Base-by-base conservation (phyloP, 2,329 filamentous ascomycete species). In the Truncatella angustata region DNA sequence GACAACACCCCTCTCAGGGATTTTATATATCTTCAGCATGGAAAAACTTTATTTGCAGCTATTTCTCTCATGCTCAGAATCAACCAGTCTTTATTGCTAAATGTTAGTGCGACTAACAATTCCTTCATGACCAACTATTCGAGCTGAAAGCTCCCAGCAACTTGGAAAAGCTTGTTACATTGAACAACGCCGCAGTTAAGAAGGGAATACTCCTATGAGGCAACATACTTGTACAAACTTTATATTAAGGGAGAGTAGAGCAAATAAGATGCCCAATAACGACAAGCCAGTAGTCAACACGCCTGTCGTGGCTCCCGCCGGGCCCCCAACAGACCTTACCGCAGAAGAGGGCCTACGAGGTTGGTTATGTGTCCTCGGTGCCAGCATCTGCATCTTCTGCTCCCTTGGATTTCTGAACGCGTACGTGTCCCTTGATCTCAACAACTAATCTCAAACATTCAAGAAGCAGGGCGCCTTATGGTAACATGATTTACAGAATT, bases 401-500 rank as follows among this genome's bases (percentile, higher is more conserved):
- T 2, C 36, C 32, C 20, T 39, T 39, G 36, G 3, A 21, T 39
- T 39, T 39, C n/a, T 39, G n/a, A 39, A 39, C 16, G n/a, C 3
- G 7, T 39, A 16, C 7, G 36, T 16, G 16, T n/a, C 36, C 36
- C 36, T 21, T 21, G n/a, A 9, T 16, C 36, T 9, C 36, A 11
- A 9, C 36, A 7, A 16, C 7, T 16, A 7, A 21, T 39, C 9
- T 9, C 9, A 39, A 16, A 39, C 36, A 16, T 39, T 16, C 36
- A 9, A 39, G 20, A 21, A 21, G 14, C 36, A 39, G 9, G 16
- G n/a, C n/a, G 36, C 7, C 14, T 16, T 16, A 16, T 39, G 36
- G 20, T 39, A 16, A n/a, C 20, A 9, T 21, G 9, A 7, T 21
- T 39, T 3, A n/a, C 36, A 39, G 36, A n/a, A 39, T 65, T 46